phyloP scores from a whole-genome alignment of 2,329 filamentous ascomycete species.

The Pyricularia pennisetigena region DNA sequence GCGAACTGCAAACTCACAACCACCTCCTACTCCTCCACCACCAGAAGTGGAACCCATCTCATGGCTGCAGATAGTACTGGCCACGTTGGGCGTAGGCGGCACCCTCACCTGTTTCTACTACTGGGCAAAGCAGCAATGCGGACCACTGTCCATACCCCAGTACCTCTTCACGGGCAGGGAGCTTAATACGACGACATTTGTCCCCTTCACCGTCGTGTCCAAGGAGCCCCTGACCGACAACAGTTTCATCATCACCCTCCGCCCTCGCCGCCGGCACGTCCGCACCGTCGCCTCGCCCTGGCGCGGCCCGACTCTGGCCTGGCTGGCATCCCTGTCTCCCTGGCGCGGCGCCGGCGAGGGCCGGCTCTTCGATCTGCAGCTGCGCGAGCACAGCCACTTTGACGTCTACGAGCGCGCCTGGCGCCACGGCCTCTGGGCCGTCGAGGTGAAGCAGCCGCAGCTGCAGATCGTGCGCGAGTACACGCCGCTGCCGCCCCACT shows the following conservation, averaged over 20 bases:
- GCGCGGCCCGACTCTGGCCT: not conserved
- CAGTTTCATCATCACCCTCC: constrained; percentile 59
- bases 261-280: constrained; percentile 19
- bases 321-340: constrained; percentile 5
- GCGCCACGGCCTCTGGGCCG: constrained; percentile 66
- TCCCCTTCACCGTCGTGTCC: constrained; percentile 52
- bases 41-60: not conserved
- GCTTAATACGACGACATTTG: constrained; percentile 53
- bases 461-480: constrained; percentile 88
- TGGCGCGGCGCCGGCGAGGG: constrained; percentile 7
- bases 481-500: constrained; percentile 64
- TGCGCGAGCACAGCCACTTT: constrained; percentile 17
- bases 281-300: constrained; percentile 17
- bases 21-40: not conserved
- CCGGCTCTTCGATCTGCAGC: not conserved
- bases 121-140: not conserved
- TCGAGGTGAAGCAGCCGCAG: constrained; percentile 91
- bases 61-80: not conserved
- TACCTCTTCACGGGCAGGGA: constrained; percentile 4
- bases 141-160: constrained; percentile 1
- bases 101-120: constrained; percentile 2
- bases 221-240: constrained; percentile 56
- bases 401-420: constrained; percentile 30
- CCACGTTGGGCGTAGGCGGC: not conserved
- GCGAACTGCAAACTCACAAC: not conserved